phyloP scores from a whole-genome alignment of 305 asterid genomes.

The Lippia alba region DNA sequence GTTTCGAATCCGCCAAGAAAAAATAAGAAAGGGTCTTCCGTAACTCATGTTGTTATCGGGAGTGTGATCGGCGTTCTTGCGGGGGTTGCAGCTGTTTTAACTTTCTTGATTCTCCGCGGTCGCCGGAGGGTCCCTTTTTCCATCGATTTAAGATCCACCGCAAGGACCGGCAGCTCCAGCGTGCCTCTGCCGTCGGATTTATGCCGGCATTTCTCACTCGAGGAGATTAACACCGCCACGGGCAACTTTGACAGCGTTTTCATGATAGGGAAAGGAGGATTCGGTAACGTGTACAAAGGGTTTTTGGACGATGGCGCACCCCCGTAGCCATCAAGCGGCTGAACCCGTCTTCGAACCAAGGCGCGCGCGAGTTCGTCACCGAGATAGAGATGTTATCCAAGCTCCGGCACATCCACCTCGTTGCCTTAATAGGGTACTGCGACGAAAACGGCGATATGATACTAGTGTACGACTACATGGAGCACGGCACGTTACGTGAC shows the following conservation, averaged over 20 bases:
- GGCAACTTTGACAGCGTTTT: constrained; percentile 44
- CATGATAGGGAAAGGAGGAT: constrained; percentile 63
- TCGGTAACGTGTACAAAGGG: constrained; percentile 61
- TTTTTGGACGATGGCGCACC: constrained; percentile 42
- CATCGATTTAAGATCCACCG: constrained; percentile 31
- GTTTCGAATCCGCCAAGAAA: background rate
- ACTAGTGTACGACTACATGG: constrained; percentile 70
- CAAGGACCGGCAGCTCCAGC: constrained; percentile 33
- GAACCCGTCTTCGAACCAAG: constrained; percentile 57
- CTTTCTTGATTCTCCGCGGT: constrained; percentile 43
- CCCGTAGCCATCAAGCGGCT: constrained; percentile 56
- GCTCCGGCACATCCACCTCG: constrained; percentile 61
- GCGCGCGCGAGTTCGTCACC: constrained; percentile 59
- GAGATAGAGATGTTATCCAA: constrained; percentile 64
- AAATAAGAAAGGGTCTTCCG: constrained; percentile 19
- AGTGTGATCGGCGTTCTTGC: constrained; percentile 40
- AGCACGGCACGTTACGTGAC: constrained; percentile 59
- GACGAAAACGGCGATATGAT: constrained; percentile 63
- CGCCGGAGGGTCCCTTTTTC: constrained; percentile 33
- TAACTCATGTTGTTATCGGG: constrained; percentile 32
- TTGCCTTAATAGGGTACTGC: constrained; percentile 65
- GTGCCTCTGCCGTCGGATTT: constrained; percentile 42
- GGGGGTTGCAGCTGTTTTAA: constrained; percentile 12
- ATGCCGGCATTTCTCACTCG: constrained; percentile 49
- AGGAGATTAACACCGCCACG: constrained; percentile 58